Base-by-base conservation (phyloP, 352 stramenopile genomes). In the Globisporangium radiosum region DNA sequence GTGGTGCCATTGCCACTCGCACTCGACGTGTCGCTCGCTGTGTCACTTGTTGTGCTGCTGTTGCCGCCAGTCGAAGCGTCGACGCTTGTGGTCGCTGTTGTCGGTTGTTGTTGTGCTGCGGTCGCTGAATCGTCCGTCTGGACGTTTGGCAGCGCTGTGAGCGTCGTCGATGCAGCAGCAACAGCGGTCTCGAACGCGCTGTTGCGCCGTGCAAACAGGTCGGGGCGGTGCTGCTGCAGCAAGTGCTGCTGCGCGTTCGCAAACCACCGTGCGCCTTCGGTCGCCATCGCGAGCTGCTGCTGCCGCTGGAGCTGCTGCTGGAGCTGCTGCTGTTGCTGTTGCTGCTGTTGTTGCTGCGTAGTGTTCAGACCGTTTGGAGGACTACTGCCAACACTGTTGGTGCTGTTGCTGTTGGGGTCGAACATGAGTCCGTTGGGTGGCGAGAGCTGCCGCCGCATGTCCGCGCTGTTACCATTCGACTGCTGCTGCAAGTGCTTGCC, bases 61-160 rank as follows among this genome's bases (percentile, higher is more conserved):
- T 15, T 49, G 47, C 52, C 45, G 57, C 37, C 45, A 51, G 33
- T 47, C 48, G 40, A 44, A 14, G 40, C 7, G 3, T 8, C 40
- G 40, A 44, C 40, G 40, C 11, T 13, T 44, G 40, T 44, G 40
- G 40, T 14, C 40, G 40, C 40, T 8, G 40, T 4, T 44, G 40
- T 44, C 25, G 15, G 19, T n/a, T 62, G 57, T 25, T 57, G 49
- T n/a, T 52, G 25, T 36, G 56, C 40, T 48, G 47, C n/a, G 7
- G n/a, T 17, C 11, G 33, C 15, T 13, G 40, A 3, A 13, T 57
- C 48, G 9, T 53, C 52, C 5, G 56, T 7, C 42, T 60, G 58
- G 6, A 17, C 51, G 42, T 70, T 65, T 15, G 68, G 73, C 38
- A 80, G 52, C 5, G 73, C 75, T 13, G 68, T 62, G 8, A 87